Evolutionary conservation across 139 green algal species (phyloP).

Genomic region (Chlorella vulgaris): DNA sequence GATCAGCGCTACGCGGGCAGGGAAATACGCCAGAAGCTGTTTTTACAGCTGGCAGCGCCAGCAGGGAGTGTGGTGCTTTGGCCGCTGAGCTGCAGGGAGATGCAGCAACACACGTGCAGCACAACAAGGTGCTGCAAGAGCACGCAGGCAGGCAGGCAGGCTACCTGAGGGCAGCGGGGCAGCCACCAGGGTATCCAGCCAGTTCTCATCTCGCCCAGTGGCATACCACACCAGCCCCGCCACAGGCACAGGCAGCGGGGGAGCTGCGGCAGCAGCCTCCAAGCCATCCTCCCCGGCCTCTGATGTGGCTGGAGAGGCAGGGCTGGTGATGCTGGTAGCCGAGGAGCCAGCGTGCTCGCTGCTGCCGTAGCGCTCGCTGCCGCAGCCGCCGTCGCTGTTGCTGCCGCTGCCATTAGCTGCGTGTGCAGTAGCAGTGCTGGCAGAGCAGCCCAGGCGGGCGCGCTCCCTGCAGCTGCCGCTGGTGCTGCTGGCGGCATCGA

Average conservation of each 20-base stretch:
- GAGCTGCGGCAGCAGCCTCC: too few relatives aligned
- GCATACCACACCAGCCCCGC: slow-evolving; percentile 44
- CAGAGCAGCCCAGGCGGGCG: slow-evolving; percentile 5
- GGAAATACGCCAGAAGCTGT: background rate
- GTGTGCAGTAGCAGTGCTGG: background rate
- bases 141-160: background rate
- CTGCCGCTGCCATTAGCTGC: background rate
- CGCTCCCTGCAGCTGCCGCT: background rate
- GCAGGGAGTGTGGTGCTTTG: background rate
- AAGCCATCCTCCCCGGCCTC: background rate
- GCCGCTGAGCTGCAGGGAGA: background rate
- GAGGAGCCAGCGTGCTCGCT: background rate
- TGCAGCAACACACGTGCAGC: background rate
- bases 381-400: background rate
- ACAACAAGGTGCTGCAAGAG: background rate
- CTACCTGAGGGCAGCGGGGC: slow-evolving; percentile 22
- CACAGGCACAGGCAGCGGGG: slow-evolving; percentile 29
- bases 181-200: slow-evolving; percentile 42
- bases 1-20: background rate
- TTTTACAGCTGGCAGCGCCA: background rate
- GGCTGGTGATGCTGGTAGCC: background rate
- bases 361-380: background rate
- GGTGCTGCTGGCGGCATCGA: background rate
- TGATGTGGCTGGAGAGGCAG: slow-evolving; percentile 11
- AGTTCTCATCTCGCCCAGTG: slow-evolving; percentile 33